phyloP scores from a whole-genome alignment of 345 rosid species.

The Arabis alpina region DNA sequence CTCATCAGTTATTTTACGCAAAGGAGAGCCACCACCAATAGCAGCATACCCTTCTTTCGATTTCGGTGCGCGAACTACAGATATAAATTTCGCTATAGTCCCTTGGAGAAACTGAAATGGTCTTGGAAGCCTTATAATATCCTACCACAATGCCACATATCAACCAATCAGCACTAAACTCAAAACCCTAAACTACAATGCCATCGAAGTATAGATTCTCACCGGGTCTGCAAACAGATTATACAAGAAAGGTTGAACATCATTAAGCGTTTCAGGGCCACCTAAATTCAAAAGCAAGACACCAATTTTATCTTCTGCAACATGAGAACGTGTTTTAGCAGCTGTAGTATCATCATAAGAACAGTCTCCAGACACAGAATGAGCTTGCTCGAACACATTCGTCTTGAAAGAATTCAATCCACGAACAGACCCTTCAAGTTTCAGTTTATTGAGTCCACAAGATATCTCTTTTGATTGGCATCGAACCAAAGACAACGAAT shows the following conservation, averaged over 20 bases:
- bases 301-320: slow-evolving; percentile 69
- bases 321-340: slow-evolving; percentile 42
- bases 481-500: slow-evolving; percentile 28
- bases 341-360: slow-evolving; percentile 39
- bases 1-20: slow-evolving; percentile 85
- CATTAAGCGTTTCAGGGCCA: slow-evolving; percentile 83
- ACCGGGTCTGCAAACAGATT: slow-evolving; percentile 97
- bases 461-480: slow-evolving; percentile 32
- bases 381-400: slow-evolving; percentile 46
- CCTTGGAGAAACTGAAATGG: slow-evolving; percentile 80
- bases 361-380: slow-evolving; percentile 48
- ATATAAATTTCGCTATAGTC: slow-evolving; percentile 79
- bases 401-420: slow-evolving; percentile 43
- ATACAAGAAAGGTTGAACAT: slow-evolving; percentile 86
- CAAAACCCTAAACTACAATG: background rate
- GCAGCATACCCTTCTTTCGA: slow-evolving; percentile 98
- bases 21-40: slow-evolving; percentile 93
- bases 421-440: slow-evolving; percentile 23
- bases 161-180: slow-evolving; percentile 1
- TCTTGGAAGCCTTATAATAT: slow-evolving; percentile 89
- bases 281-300: slow-evolving; percentile 89
- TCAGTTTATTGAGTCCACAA: slow-evolving; percentile 16
- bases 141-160: slow-evolving; percentile 46
- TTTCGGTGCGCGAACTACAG: slow-evolving; percentile 82
- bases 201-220: slow-evolving; percentile 29